Conservation (phyloP, 2,329 filamentous ascomycete species). For the Penicillium digitatum region DNA sequence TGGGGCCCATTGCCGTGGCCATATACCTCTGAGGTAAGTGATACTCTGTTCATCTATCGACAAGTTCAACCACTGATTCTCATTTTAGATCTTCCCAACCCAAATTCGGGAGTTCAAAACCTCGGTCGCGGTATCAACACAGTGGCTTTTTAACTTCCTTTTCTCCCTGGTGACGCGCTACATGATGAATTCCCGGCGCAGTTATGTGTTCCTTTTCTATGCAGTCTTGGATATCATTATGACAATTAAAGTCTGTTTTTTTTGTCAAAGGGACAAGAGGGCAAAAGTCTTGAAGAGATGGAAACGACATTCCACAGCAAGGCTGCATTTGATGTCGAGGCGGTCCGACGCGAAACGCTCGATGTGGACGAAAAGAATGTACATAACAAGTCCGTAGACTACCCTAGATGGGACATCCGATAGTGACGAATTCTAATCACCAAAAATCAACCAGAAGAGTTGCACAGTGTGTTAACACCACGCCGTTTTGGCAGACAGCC, state of each 20-base stretch:
- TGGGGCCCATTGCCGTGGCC: conserved; percentile 38
- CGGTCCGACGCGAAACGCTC: conserved; percentile 12
- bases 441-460: not conserved
- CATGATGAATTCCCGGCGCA: conserved; percentile 41
- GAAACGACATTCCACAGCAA: conserved; percentile 29
- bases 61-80: not conserved
- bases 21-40: conserved; percentile 30
- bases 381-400: not conserved
- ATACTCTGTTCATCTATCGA: not conserved
- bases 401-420: not conserved
- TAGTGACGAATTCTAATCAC: not conserved
- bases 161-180: conserved; percentile 42
- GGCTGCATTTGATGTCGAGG: conserved; percentile 24
- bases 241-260: conserved; percentile 31
- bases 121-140: conserved; percentile 35
- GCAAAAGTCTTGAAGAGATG: conserved; percentile 40
- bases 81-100: conserved; percentile 36
- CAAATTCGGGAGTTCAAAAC: conserved; percentile 40
- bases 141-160: conserved; percentile 44
- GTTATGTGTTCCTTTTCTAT: conserved; percentile 42
- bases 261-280: conserved; percentile 43
- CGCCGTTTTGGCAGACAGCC: not conserved
- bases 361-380: conserved; percentile 1
- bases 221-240: conserved; percentile 36
- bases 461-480: not conserved